Evolutionary conservation across 192 early-diverging fungal genomes (phyloP).

Genomic region (Nowakowskiella sp.): DNA sequence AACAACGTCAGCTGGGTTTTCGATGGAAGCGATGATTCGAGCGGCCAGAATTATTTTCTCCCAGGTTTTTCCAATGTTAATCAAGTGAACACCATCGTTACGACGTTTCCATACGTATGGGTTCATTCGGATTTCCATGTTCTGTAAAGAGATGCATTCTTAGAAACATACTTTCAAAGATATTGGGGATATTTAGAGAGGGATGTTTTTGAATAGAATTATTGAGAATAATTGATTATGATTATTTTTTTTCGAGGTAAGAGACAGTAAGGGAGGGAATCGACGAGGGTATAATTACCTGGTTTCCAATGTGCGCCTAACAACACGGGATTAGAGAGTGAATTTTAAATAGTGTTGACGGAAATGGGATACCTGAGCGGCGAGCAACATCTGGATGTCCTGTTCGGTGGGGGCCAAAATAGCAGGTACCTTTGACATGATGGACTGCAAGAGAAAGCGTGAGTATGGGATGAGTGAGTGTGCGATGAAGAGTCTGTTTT

Average conservation of each 20-base stretch:
- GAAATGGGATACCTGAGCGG: constrained; percentile 61
- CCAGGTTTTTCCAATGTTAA: constrained; percentile 99
- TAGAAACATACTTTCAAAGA: too few species aligned
- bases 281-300: too few species aligned
- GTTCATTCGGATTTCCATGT: constrained; percentile 88
- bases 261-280: too few species aligned
- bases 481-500: too few species aligned
- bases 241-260: too few species aligned
- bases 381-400: constrained; percentile 90
- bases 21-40: constrained; percentile 96
- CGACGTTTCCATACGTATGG: constrained; percentile 97
- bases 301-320: constrained; percentile 90
- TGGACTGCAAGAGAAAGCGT: too few species aligned
- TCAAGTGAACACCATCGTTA: constrained; percentile 93
- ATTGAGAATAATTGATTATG: too few species aligned
- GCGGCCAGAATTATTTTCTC: constrained; percentile 99
- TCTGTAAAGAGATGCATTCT: too few species aligned
- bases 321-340: background rate
- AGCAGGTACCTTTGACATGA: constrained; percentile 52
- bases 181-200: too few species aligned
- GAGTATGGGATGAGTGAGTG: too few species aligned
- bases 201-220: too few species aligned
- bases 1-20: constrained; percentile 96
- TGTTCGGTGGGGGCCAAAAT: constrained; percentile 77
- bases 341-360: background rate